Evolutionary conservation across 2,329 filamentous ascomycete genomes (phyloP), one percentile per base, ranked within the genome.

Genomic region (Ascochyta lentis): DNA sequence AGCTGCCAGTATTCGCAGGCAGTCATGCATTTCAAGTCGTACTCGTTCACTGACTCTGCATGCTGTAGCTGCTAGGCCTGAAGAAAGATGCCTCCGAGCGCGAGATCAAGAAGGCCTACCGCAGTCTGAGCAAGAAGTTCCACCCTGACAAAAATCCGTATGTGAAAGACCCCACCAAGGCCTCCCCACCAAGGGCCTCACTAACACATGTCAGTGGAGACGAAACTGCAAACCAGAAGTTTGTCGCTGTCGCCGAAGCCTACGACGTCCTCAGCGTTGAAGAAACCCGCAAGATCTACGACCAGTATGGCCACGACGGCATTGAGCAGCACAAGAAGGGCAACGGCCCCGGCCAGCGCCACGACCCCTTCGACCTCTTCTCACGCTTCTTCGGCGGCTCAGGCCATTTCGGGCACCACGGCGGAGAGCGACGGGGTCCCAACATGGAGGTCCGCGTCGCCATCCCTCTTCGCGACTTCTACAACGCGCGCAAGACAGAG

Each of bases 131-230:
- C 80, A 98, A 98, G 78, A 96, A 96, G 76, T 97, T 85, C 76
- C 95, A 99, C 73, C 95, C 95, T 3, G 95, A 99, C 78, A 99
- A 99, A 84, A 98, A 98, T 69, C 92, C 94, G 89, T 95, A 84
- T 69, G 89, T 50, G 40, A 80, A 54, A 4, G 2, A n/a, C 9
- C 15, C 22, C 27, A 15, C 26, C 15, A 8, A 34, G 3, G 13
- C n/a, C 6, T 29, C 34, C 27, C 33, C 27, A 8, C 41, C 40
- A n/a, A 4, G 33, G 27, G 9, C 42, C 15, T 37, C 40, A 23
- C 59, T 69, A 49, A 69, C 41, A 39, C 16, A 15, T 13, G 24
- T 38, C 65, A 95, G 91, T 53, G 89, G 88, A 63, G 89, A 97
- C 73, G 81, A 90, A 15, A 82, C 86, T 4, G 94, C 93, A 33